Evolutionary conservation across 1,284 basidiomycete species (phyloP).

Genomic region (Boletellus sp.): DNA sequence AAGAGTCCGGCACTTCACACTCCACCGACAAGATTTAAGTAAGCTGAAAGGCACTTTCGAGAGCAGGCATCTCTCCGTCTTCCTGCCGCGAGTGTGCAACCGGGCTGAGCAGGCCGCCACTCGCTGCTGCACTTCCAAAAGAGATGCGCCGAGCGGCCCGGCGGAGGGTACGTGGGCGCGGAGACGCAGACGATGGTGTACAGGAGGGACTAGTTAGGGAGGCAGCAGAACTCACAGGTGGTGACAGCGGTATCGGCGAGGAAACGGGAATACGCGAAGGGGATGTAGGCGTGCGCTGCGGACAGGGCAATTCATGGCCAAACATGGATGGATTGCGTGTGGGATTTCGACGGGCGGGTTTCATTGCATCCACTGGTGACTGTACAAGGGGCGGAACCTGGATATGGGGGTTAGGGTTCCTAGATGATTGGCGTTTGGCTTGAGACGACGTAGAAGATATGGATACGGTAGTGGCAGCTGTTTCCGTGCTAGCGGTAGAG

Average conservation of each 20-base stretch:
- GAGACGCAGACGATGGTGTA: not conserved
- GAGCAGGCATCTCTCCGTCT: slow-evolving; percentile 17
- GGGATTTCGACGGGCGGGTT: slow-evolving; percentile 32
- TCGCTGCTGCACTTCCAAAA: slow-evolving; percentile 20
- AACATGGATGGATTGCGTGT: slow-evolving; percentile 33
- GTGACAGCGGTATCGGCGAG: slow-evolving; percentile 28
- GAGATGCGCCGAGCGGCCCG: slow-evolving; percentile 35
- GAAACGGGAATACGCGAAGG: slow-evolving; percentile 33
- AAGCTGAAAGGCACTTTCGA: slow-evolving; percentile 33
- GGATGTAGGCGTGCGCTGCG: slow-evolving; percentile 31
- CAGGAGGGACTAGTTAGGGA: not conserved
- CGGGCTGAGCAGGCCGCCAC: slow-evolving; percentile 5
- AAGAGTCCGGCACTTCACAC: slow-evolving; percentile 6
- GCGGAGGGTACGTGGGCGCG: slow-evolving; percentile 33
- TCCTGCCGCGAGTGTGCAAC: slow-evolving; percentile 11
- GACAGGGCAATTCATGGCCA: slow-evolving; percentile 31
- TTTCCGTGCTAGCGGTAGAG: slow-evolving; percentile 34
- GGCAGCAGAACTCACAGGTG: slow-evolving; percentile 11
- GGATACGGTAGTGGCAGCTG: slow-evolving; percentile 32
- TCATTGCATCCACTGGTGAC: slow-evolving; percentile 17
- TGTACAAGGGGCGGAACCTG: slow-evolving; percentile 21
- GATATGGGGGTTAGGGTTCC: slow-evolving; percentile 8
- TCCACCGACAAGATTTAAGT: slow-evolving; percentile 13
- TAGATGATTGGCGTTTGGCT: slow-evolving; percentile 22
- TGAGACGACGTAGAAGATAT: slow-evolving; percentile 15